Percentiles rank a stretch among this genome's conserved stretches.
phyloP scores from a whole-genome alignment of 2,329 filamentous ascomycete species.

The Aureobasidium subglaciale region DNA sequence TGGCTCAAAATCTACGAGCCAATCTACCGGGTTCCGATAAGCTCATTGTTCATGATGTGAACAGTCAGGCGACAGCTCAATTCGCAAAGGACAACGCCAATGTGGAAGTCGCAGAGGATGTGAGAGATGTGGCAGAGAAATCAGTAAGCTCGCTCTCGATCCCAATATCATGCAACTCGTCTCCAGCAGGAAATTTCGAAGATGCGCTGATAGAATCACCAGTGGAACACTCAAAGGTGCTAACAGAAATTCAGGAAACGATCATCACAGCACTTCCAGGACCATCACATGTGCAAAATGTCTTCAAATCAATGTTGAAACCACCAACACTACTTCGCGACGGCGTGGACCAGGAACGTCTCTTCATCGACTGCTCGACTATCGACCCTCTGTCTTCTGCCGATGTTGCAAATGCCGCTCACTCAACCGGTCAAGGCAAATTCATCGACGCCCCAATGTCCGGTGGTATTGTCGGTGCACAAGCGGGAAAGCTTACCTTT shows the following conservation, averaged over 20 bases:
- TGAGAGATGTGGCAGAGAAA: slow-evolving; percentile 58
- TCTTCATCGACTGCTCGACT: slow-evolving; percentile 95
- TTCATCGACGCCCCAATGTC: slow-evolving; percentile 98
- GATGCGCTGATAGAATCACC: too few relatives aligned
- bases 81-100: slow-evolving; percentile 51
- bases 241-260: slow-evolving; percentile 53
- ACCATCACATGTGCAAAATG: slow-evolving; percentile 75
- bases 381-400: slow-evolving; percentile 85
- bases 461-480: slow-evolving; percentile 85
- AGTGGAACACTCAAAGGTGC: too few relatives aligned
- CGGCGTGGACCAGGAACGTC: slow-evolving; percentile 49
- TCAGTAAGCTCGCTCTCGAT: slow-evolving; percentile 46
- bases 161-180: too few relatives aligned
- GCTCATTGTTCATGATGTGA: slow-evolving; percentile 60
- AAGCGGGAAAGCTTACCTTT: slow-evolving; percentile 83
- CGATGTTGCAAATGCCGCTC: slow-evolving; percentile 65
- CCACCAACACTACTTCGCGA: slow-evolving; percentile 45
- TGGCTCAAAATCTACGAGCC: slow-evolving; percentile 63
- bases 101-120: slow-evolving; percentile 50
- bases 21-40: slow-evolving; percentile 59
- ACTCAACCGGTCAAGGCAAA: slow-evolving; percentile 57
- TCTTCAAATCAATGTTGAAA: slow-evolving; percentile 70
- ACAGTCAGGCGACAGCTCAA: slow-evolving; percentile 46
- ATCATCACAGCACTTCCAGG: slow-evolving; percentile 87
- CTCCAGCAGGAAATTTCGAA: too few relatives aligned